Conservation (phyloP, 1,284 basidiomycete genomes). For the Ustilago cynodontis region DNA sequence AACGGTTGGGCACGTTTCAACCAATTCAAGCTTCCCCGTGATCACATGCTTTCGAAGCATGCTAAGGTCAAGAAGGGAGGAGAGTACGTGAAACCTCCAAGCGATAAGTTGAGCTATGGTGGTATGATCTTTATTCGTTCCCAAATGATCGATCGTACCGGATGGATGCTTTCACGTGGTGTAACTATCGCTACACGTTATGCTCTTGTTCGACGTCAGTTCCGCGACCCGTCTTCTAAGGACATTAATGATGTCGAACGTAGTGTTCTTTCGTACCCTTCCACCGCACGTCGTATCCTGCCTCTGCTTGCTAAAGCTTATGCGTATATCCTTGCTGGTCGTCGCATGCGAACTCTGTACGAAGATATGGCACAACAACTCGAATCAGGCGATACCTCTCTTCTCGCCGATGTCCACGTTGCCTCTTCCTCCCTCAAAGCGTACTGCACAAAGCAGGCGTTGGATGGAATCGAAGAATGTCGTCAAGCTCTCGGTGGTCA, state of each 20-base stretch:
- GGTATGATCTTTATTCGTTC: constrained; percentile 73
- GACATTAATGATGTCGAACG: constrained; percentile 71
- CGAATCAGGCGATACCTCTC: constrained; percentile 68
- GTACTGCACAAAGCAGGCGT: constrained; percentile 69
- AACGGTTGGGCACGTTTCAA: constrained; percentile 80
- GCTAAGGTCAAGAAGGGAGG: constrained; percentile 79
- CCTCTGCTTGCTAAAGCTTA: constrained; percentile 70
- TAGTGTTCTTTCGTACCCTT: constrained; percentile 70
- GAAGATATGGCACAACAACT: constrained; percentile 66
- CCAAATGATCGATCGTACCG: constrained; percentile 76
- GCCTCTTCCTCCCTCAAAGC: constrained; percentile 70
- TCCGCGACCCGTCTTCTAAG: constrained; percentile 57
- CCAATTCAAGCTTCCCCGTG: constrained; percentile 79
- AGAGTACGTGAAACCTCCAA: constrained; percentile 78
- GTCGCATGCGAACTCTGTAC: constrained; percentile 69
- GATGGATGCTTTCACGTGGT: constrained; percentile 77
- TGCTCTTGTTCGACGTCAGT: constrained; percentile 79
- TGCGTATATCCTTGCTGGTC: constrained; percentile 69
- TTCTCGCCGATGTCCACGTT: constrained; percentile 70
- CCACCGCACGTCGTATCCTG: constrained; percentile 69
- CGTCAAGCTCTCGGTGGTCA: constrained; percentile 70
- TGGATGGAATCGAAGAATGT: constrained; percentile 70
- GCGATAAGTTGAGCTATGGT: constrained; percentile 81
- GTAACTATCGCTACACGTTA: constrained; percentile 82
- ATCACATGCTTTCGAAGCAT: constrained; percentile 82